phyloP scores from a whole-genome alignment of 768 basidiomycete genomes.

The Tricholoma bakamatsutake region DNA sequence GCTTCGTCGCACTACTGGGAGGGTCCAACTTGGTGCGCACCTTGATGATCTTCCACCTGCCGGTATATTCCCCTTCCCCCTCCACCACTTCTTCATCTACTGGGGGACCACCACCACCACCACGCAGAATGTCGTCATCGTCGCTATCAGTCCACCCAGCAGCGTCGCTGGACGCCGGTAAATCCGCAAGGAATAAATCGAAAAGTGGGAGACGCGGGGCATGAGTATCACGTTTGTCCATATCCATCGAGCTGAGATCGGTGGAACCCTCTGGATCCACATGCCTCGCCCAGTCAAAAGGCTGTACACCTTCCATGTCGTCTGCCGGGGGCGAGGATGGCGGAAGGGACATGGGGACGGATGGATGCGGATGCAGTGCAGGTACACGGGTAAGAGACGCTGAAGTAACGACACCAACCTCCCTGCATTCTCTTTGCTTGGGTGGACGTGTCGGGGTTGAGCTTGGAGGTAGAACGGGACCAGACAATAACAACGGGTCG shows the following conservation, averaged over 20 bases:
- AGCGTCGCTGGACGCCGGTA: slow-evolving; percentile 17
- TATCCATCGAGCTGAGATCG: slow-evolving; percentile 22
- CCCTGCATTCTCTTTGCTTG: neutral
- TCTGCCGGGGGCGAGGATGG: slow-evolving; percentile 15
- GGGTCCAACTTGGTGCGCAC: slow-evolving; percentile 64
- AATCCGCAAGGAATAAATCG: slow-evolving; percentile 15
- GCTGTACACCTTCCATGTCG: slow-evolving; percentile 2
- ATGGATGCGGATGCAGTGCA: neutral
- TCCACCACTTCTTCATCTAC: slow-evolving; percentile 22
- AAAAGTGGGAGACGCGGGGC: slow-evolving; percentile 24
- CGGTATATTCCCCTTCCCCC: slow-evolving; percentile 62
- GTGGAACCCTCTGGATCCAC: slow-evolving; percentile 11
- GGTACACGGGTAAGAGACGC: slow-evolving; percentile 9
- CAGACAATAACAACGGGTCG: slow-evolving; percentile 64
- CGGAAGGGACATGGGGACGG: slow-evolving; percentile 7
- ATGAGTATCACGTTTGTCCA: slow-evolving; percentile 22
- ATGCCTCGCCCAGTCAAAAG: slow-evolving; percentile 19
- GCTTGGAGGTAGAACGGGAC: slow-evolving; percentile 26
- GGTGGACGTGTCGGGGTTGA: slow-evolving; percentile 17
- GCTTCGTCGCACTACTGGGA: slow-evolving; percentile 48
- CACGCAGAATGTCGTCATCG: slow-evolving; percentile 12
- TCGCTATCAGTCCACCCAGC: slow-evolving; percentile 31
- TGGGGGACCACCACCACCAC: neutral
- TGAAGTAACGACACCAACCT: slow-evolving; percentile 19
- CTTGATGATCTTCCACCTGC: slow-evolving; percentile 47